A percentile compares a stretch with the other conserved stretches of the same genome.
Evolutionary conservation across 1,284 basidiomycete genomes (phyloP).

Genomic region (Limonomyces culmigenus): DNA sequence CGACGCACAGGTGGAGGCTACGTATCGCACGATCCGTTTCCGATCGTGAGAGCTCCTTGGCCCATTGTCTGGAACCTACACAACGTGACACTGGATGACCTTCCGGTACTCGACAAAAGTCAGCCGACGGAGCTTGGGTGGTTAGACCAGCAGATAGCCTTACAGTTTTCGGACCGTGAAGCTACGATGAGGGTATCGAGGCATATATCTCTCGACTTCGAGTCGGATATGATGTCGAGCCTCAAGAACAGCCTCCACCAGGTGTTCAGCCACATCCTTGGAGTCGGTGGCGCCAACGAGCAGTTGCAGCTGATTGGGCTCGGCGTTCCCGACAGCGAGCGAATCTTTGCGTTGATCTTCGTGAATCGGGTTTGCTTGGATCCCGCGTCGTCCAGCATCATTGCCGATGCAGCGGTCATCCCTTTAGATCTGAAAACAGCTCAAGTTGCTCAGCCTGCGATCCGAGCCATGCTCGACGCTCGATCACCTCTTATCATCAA

Average conservation of each 20-base stretch:
- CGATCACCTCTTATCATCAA: constrained; percentile 8
- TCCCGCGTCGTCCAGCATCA: constrained; percentile 22
- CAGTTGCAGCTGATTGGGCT: constrained; percentile 14
- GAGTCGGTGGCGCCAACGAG: background rate
- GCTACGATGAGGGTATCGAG: constrained; percentile 9
- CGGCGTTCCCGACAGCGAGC: constrained; percentile 8
- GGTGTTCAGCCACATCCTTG: constrained; percentile 13
- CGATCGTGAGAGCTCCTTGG: no score
- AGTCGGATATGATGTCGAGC: no score
- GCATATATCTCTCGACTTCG: no score
- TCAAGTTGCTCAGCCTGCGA: constrained; percentile 3
- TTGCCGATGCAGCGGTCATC: constrained; percentile 25
- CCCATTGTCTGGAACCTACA: background rate
- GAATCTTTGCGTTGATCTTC: constrained; percentile 20
- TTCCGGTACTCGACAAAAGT: constrained; percentile 2
- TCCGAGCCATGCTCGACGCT: constrained; percentile 4
- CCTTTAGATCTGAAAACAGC: constrained; percentile 15
- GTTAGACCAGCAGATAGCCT: constrained; percentile 14
- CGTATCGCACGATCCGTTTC: no score
- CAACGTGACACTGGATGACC: background rate
- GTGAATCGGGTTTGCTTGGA: constrained; percentile 26
- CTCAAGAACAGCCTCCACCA: constrained; percentile 17
- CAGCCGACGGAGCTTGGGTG: constrained; percentile 7
- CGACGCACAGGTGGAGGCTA: no score
- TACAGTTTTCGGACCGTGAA: constrained; percentile 16